These are phyloP conservation scores for Hypoxylon sp. DNA, from an alignment of 2,329 filamentous ascomycete genomes.

Conservation along the genomic window DNA sequence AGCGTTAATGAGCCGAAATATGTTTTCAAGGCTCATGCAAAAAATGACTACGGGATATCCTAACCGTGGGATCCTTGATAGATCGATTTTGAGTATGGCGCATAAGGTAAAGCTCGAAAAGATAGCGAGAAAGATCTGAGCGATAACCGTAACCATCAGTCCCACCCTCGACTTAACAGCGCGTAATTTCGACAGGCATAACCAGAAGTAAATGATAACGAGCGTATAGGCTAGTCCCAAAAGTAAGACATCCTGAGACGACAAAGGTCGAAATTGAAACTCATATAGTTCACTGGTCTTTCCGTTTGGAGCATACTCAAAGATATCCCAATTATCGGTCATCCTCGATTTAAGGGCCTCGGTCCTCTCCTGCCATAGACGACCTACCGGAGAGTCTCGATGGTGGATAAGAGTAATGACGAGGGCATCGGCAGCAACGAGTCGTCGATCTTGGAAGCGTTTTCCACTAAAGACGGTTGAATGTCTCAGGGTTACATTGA, in stretches of 20 bases:
- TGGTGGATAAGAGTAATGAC: slow-evolving; percentile 83
- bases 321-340: slow-evolving; percentile 73
- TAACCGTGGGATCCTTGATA: slow-evolving; percentile 80
- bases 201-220: slow-evolving; percentile 75
- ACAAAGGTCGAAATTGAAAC: slow-evolving; percentile 83
- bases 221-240: slow-evolving; percentile 76
- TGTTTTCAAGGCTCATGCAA: slow-evolving; percentile 83
- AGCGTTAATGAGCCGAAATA: slow-evolving; percentile 83
- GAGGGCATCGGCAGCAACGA: slow-evolving; percentile 81
- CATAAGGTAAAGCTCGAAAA: slow-evolving; percentile 86
- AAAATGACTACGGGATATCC: slow-evolving; percentile 84
- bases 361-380: slow-evolving; percentile 75
- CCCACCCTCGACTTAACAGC: slow-evolving; percentile 84
- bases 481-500: slow-evolving; percentile 82
- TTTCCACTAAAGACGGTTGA: slow-evolving; percentile 89
- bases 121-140: slow-evolving; percentile 79
- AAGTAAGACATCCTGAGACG: slow-evolving; percentile 73
- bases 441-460: slow-evolving; percentile 75
- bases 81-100: slow-evolving; percentile 80
- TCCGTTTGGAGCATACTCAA: slow-evolving; percentile 68
- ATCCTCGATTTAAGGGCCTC: slow-evolving; percentile 65
- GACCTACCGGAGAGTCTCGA: slow-evolving; percentile 74
- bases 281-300: slow-evolving; percentile 77
- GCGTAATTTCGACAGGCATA: slow-evolving; percentile 77
- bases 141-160: slow-evolving; percentile 77